phyloP scores from a whole-genome alignment of 495 filamentous ascomycete species.

The Aspergillus kassunensis region DNA sequence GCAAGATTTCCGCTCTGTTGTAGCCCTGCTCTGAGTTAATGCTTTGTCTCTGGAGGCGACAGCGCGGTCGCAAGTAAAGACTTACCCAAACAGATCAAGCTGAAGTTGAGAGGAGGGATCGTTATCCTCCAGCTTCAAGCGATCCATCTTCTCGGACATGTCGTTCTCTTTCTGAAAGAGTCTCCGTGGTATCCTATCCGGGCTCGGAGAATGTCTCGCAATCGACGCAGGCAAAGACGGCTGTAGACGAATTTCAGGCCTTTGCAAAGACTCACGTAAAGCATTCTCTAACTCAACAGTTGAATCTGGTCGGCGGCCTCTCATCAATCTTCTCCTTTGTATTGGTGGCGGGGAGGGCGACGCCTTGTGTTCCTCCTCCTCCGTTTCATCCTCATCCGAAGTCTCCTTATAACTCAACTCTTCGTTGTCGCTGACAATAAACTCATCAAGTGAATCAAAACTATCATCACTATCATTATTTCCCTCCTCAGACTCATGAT shows the following conservation, averaged over 20 bases:
- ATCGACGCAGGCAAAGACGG: slow-evolving; percentile 20
- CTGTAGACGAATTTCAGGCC: slow-evolving; percentile 19
- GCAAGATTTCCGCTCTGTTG: slow-evolving; percentile 19
- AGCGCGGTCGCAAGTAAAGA: background rate
- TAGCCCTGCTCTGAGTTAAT: background rate
- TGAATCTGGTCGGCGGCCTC: slow-evolving; percentile 30
- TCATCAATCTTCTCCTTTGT: slow-evolving; percentile 31
- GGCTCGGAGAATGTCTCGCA: slow-evolving; percentile 14
- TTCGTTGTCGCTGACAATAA: slow-evolving; percentile 47
- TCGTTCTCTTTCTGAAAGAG: slow-evolving; percentile 25
- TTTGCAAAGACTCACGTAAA: slow-evolving; percentile 12
- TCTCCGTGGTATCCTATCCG: slow-evolving; percentile 14
- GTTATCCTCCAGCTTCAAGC: slow-evolving; percentile 25
- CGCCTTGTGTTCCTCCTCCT: slow-evolving; percentile 23
- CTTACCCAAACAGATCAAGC: slow-evolving; percentile 23
- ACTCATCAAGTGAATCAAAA: slow-evolving; percentile 39
- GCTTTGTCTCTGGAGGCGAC: background rate
- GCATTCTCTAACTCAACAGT: slow-evolving; percentile 17
- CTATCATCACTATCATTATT: slow-evolving; percentile 26
- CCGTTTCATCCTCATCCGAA: slow-evolving; percentile 32
- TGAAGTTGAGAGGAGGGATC: slow-evolving; percentile 20
- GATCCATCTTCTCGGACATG: slow-evolving; percentile 22
- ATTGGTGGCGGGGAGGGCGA: slow-evolving; percentile 18
- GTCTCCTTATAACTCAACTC: slow-evolving; percentile 38
- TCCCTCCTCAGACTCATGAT: slow-evolving; percentile 17